A percentile compares a stretch with the other conserved stretches of the same genome.
phyloP scores from a whole-genome alignment of 2,329 filamentous ascomycete genomes.

The Neurospora sp. region DNA sequence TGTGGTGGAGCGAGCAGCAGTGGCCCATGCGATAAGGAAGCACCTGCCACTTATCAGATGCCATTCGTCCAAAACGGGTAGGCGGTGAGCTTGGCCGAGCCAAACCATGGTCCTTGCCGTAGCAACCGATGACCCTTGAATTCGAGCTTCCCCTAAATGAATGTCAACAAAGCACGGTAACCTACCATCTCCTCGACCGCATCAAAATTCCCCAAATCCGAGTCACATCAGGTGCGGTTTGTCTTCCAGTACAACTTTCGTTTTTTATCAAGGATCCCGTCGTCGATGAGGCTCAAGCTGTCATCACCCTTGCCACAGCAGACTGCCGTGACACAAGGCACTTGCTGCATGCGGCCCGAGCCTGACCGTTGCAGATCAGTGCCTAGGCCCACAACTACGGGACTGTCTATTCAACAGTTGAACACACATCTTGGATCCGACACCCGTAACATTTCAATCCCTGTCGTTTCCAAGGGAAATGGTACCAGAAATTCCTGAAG shows the following conservation, averaged over 20 bases:
- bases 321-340: not conserved
- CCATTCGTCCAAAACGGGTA: conserved; percentile 6
- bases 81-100: conserved; percentile 9
- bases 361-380: not conserved
- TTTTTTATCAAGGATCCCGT: not conserved
- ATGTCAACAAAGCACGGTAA: not conserved
- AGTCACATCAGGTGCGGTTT: not conserved
- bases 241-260: not conserved
- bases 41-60: not conserved
- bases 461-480: not conserved
- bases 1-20: not conserved
- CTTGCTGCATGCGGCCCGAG: not conserved
- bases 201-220: not conserved
- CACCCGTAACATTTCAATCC: not conserved
- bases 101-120: not conserved
- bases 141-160: not conserved
- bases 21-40: not conserved
- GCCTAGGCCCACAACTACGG: not conserved
- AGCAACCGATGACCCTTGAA: not conserved
- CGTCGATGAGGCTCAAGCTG: not conserved
- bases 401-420: not conserved
- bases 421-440: not conserved
- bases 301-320: not conserved
- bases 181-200: not conserved
- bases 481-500: not conserved